phyloP scores from a whole-genome alignment of 1,284 basidiomycete species.

The Melampsora abietis-canadensis region DNA sequence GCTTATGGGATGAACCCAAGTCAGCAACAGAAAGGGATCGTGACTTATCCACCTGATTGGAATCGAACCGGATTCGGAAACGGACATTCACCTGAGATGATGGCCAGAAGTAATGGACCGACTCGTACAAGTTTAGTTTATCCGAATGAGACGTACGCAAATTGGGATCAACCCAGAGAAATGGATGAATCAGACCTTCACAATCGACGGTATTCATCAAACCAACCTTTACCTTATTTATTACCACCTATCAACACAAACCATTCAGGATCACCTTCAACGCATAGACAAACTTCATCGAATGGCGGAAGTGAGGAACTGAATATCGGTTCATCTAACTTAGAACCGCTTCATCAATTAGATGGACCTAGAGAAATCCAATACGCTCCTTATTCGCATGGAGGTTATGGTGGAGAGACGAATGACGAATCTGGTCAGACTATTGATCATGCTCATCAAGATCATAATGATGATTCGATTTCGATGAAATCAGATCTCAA shows the following conservation, averaged over 20 bases:
- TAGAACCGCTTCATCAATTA: no score
- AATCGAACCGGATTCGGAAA: not conserved
- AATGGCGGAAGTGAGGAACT: not conserved
- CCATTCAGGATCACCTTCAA: no score
- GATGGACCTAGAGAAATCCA: slow-evolving; percentile 1
- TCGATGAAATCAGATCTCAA: not conserved
- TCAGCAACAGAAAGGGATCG: not conserved
- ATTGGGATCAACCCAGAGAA: not conserved
- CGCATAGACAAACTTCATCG: no score
- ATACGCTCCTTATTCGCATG: not conserved
- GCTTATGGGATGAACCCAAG: not conserved
- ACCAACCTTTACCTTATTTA: no score
- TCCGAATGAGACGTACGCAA: not conserved
- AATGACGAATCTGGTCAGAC: no score
- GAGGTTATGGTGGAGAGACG: not conserved
- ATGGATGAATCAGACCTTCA: not conserved
- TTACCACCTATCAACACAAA: no score
- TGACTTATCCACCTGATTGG: slow-evolving; percentile 7
- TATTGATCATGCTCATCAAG: no score
- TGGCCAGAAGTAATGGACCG: not conserved
- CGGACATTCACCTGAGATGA: slow-evolving; percentile 1
- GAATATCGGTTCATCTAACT: not conserved
- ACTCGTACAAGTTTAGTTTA: not conserved
- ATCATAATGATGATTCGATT: not conserved
- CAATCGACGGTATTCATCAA: not conserved